Percentiles rank a stretch among this genome's conserved stretches.
These are phyloP conservation scores for Edaphochlamys debaryana DNA, from an alignment of 139 green algal genomes.

Conservation along the genomic window DNA sequence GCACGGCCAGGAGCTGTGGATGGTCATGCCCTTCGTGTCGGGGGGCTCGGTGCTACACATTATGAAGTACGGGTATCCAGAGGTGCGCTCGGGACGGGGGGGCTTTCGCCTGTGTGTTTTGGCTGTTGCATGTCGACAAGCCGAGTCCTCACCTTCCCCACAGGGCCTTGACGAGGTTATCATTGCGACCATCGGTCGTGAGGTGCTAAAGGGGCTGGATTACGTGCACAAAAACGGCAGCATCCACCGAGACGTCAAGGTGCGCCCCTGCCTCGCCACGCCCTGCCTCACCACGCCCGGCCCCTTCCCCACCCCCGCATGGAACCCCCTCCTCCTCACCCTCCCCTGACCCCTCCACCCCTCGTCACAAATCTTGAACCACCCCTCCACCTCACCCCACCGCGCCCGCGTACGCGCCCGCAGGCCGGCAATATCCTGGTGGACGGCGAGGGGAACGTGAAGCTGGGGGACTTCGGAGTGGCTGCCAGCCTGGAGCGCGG, in stretches of 20 bases:
- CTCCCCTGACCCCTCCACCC: no score
- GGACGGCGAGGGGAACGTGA: slow-evolving; percentile 87
- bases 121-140: no score
- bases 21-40: slow-evolving; percentile 91
- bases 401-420: no score
- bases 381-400: no score
- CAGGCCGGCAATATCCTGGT: slow-evolving; percentile 99
- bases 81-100: slow-evolving; percentile 51
- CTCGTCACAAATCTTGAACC: no score
- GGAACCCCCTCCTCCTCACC: no score
- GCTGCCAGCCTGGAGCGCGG: slow-evolving; percentile 89
- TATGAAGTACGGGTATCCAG: slow-evolving; percentile 88
- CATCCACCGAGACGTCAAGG: slow-evolving; percentile 98
- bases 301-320: no score
- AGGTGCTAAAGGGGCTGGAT: slow-evolving; percentile 93
- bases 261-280: slow-evolving; percentile 24
- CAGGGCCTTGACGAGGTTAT: slow-evolving; percentile 92
- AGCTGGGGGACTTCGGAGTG: slow-evolving; percentile 98
- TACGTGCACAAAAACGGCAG: slow-evolving; percentile 95
- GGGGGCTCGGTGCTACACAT: slow-evolving; percentile 88
- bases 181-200: slow-evolving; percentile 95
- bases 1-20: slow-evolving; percentile 90
- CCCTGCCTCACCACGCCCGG: background rate
- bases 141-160: no score
- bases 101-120: background rate